These are phyloP conservation scores for Sextonia rubra DNA, from an alignment of 164 flowering plant genomes.

Conservation along the genomic window DNA sequence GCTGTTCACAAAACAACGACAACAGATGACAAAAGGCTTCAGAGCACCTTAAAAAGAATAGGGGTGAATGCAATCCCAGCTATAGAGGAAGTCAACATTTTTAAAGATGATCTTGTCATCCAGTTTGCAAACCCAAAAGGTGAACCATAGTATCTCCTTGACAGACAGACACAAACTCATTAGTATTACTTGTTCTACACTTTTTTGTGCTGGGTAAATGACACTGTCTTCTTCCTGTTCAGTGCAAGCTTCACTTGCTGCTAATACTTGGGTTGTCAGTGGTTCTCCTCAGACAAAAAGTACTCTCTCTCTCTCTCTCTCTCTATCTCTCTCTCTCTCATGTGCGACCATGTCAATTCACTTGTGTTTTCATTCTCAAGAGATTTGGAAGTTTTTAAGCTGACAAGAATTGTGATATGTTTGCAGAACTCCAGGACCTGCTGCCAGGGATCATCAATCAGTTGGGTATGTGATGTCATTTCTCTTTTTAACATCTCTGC, in stretches of 20 bases:
- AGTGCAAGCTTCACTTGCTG: slow-evolving; percentile 93
- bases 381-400: neutral
- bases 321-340: neutral
- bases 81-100: slow-evolving; percentile 68
- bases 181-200: neutral
- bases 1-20: slow-evolving; percentile 91
- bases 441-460: slow-evolving; percentile 64
- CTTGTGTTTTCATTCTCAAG: neutral
- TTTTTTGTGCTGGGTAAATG: neutral
- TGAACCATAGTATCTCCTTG: slow-evolving; percentile 1
- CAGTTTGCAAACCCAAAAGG: slow-evolving; percentile 63
- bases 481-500: neutral
- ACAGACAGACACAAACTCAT: neutral
- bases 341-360: no score
- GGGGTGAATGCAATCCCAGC: slow-evolving; percentile 67
- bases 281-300: slow-evolving; percentile 84
- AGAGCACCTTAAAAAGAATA: slow-evolving; percentile 85
- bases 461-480: slow-evolving; percentile 28
- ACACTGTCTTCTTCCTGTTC: slow-evolving; percentile 19
- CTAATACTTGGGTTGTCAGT: slow-evolving; percentile 97
- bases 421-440: slow-evolving; percentile 53
- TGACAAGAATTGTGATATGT: neutral
- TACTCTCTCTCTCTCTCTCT: slow-evolving; percentile 18
- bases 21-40: slow-evolving; percentile 91
- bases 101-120: slow-evolving; percentile 62